Evolutionary conservation across 345 rosid genomes (phyloP), one percentile per base, ranked within the genome.

Genomic region (Populus pruinosa): DNA sequence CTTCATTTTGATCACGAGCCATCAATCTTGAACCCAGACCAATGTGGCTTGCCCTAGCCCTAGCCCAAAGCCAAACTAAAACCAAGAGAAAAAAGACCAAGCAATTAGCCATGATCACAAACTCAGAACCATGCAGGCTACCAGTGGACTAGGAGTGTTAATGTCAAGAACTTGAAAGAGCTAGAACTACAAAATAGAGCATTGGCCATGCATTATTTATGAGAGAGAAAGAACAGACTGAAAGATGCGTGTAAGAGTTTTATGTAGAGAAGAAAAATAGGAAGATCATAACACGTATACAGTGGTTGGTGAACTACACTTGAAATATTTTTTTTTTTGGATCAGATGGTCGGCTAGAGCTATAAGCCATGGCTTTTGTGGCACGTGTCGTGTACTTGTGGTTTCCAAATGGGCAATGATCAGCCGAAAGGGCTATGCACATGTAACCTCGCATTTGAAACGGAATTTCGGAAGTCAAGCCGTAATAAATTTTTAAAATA

Each of bases 221-320:
- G 67, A 56, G 47, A 67, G 69, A 4, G 49, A 18, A 68, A 31
- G 68, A 69, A 25, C 20, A 14, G 66, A 47, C 50, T 7, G 73
- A 33, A 21, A 72, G 27, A 4, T 47, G 56, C 63, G 43, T 39
- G 43, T 72, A 69, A 69, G 70, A 72, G 70, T 74, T 29, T 68
- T 41, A 43, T 3, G 67, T 9, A 10, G 74, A 71, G 82, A 74
- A 67, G 66, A 74, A 66, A 55, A 69, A 1, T 25, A 36, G 67
- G 33, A 64, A 44, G 20, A 67, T 17, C 53, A 35, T 55, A 77
- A 75, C 89, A 89, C 86, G 88, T 88, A 82, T 78, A 71, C 69
- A 53, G 64, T 70, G 87, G 87, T 90, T 72, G 97, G 87, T 93
- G 89, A 93, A 77, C 97, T 87, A 93, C 25, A 86, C 82, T 91